Conservation (phyloP, 2,329 filamentous ascomycete species). For the Fusarium sp. region DNA sequence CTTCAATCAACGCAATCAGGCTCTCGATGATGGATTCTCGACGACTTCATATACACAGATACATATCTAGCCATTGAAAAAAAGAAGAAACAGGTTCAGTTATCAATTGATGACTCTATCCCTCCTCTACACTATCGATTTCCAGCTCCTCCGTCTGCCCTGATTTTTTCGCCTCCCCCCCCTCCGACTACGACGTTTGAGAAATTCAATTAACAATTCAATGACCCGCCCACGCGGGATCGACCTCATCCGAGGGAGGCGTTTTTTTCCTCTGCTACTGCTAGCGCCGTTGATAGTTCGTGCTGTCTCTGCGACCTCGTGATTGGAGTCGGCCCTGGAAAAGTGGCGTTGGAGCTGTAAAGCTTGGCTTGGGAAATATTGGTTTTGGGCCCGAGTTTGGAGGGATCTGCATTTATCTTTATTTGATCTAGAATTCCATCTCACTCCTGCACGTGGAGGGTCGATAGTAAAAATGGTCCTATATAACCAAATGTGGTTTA, state of each 20-base stretch:
- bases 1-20: neutral
- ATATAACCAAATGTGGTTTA: neutral
- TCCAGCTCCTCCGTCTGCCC: neutral
- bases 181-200: neutral
- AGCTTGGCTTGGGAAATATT: slow-evolving; percentile 22
- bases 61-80: neutral
- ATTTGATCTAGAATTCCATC: slow-evolving; percentile 16
- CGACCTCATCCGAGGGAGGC: slow-evolving; percentile 20
- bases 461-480: neutral
- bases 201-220: slow-evolving; percentile 29
- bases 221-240: slow-evolving; percentile 16
- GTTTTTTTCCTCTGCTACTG: slow-evolving; percentile 4
- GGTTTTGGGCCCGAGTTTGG: neutral
- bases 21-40: neutral
- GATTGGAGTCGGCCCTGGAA: slow-evolving; percentile 32
- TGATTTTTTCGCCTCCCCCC: slow-evolving; percentile 16
- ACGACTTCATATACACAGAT: neutral
- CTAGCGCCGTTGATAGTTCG: slow-evolving; percentile 32
- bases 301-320: slow-evolving; percentile 9
- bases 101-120: slow-evolving; percentile 12
- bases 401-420: neutral
- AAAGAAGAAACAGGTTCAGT: neutral
- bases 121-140: slow-evolving; percentile 24
- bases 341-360: slow-evolving; percentile 32
- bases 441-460: neutral